phyloP scores from a whole-genome alignment of 2,329 filamentous ascomycete genomes.

The Epichloe gansuensis region DNA sequence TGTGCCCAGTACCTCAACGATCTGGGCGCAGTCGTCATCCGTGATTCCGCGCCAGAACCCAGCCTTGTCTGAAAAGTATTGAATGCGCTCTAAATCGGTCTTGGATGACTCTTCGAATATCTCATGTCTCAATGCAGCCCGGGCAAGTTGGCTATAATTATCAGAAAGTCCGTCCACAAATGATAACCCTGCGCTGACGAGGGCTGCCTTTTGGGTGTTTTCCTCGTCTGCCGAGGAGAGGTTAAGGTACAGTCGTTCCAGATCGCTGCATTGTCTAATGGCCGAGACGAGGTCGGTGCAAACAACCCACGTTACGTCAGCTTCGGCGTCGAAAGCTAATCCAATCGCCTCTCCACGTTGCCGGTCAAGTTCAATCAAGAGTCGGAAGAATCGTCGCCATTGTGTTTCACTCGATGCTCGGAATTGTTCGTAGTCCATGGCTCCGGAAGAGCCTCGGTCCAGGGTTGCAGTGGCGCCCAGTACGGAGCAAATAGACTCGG shows the following conservation, averaged over 20 bases:
- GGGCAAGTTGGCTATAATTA: slow-evolving; percentile 54
- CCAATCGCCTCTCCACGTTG: slow-evolving; percentile 72
- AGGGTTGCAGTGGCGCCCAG: slow-evolving; percentile 58
- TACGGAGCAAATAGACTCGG: slow-evolving; percentile 63
- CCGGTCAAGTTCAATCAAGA: slow-evolving; percentile 76
- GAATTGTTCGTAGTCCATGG: slow-evolving; percentile 65
- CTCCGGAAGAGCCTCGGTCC: slow-evolving; percentile 45
- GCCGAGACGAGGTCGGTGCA: slow-evolving; percentile 71
- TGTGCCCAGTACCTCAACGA: slow-evolving; percentile 56
- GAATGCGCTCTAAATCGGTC: slow-evolving; percentile 61
- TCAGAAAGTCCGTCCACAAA: slow-evolving; percentile 62
- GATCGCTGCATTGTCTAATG: slow-evolving; percentile 62
- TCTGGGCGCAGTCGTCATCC: slow-evolving; percentile 63
- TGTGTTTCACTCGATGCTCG: slow-evolving; percentile 62
- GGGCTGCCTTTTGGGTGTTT: slow-evolving; percentile 40
- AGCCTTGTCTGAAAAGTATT: slow-evolving; percentile 64
- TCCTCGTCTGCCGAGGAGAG: slow-evolving; percentile 36
- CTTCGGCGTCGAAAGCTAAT: slow-evolving; percentile 57
- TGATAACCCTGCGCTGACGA: slow-evolving; percentile 55
- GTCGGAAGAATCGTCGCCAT: slow-evolving; percentile 81
- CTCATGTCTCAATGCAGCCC: slow-evolving; percentile 55
- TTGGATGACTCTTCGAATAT: slow-evolving; percentile 60
- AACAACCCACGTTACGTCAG: slow-evolving; percentile 69
- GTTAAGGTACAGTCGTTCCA: slow-evolving; percentile 69
- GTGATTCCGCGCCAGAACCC: slow-evolving; percentile 68